Evolutionary conservation across 805 yeast species (phyloP), one percentile per base, ranked within the genome.

Genomic region (Saccharomycopsis selenospora): DNA sequence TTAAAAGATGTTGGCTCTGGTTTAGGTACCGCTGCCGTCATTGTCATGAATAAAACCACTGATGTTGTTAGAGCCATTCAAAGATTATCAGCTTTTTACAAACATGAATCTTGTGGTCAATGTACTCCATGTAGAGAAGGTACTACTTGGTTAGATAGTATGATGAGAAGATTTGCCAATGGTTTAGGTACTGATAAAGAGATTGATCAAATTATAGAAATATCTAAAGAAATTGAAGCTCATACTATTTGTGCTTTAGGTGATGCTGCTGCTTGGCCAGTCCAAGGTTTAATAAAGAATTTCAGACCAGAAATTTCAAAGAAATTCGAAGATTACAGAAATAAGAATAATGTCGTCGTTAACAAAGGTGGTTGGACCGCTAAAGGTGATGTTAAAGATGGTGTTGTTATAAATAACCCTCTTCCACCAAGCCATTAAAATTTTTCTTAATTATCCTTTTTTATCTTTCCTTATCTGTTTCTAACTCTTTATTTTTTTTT

Each of bases 111-210:
- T 5, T 87, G 95, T 70, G 95, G 95, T 51, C 95, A 87, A 70
- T 87, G 95, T 72, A 87, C 95, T 3, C 95, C 95, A 51, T 87
- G 95, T 70, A 80, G 96, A 65, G 95, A 87, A 69, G 96, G 96
- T 50, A 86, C 95, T 40, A 82, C 95, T 18, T 87, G 91, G 84
- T 71, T 87, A 58, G 71, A 75, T 52, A 83, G 79, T 68, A 81
- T 85, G 78, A 87, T 87, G 95, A 83, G 82, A 63, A 77, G 95
- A 62, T 77, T 87, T 65, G 77, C 71, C 54, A 67, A 68, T 51
- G 95, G 95, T 45, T 93, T 85, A 70, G 95, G 93, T 42, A 73
- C 76, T 52, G 81, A 76, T 61, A 77, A 77, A 56, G 95, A 87
- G 66, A 87, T 87, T 59, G 95, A 87, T 62, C 79, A 79, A 85